Conservation (phyloP, 2,329 filamentous ascomycete species). For the Aspergillus luchuensis region DNA sequence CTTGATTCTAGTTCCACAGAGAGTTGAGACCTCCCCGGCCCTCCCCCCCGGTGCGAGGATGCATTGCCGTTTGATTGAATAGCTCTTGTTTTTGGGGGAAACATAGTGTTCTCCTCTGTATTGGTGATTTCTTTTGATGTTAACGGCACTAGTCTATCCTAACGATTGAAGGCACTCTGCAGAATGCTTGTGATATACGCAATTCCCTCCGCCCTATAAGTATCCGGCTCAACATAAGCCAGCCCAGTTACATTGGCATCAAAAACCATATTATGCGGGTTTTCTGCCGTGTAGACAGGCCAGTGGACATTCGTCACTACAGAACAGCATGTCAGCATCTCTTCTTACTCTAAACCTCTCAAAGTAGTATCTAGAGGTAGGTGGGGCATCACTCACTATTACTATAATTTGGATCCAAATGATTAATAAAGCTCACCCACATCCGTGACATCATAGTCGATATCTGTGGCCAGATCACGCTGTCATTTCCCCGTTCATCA, state of each 20-base stretch:
- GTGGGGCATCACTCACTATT: neutral
- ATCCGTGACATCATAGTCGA: constrained; percentile 12
- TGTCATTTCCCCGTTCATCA: neutral
- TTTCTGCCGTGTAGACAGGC: constrained; percentile 8
- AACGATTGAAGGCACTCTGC: neutral
- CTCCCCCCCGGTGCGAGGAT: neutral
- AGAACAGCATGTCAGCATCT: neutral
- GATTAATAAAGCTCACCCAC: constrained; percentile 16
- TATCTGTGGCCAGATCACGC: neutral
- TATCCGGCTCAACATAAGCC: constrained; percentile 12
- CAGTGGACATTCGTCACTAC: constrained; percentile 1
- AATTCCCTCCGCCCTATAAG: constrained; percentile 7
- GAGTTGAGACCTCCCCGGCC: neutral
- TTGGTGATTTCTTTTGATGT: too few species aligned
- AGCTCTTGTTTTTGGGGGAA: neutral
- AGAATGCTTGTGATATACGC: neutral
- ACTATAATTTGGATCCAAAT: constrained; percentile 8
- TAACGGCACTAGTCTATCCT: neutral
- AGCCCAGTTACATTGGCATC: constrained; percentile 4
- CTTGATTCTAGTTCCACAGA: neutral
- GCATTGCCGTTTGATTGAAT: neutral
- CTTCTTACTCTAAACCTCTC: neutral
- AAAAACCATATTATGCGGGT: constrained; percentile 12
- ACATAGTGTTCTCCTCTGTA: too few species aligned
- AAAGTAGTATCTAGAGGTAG: neutral